Conservation (phyloP, 257 asterid species). For the Lycium barbarum region DNA sequence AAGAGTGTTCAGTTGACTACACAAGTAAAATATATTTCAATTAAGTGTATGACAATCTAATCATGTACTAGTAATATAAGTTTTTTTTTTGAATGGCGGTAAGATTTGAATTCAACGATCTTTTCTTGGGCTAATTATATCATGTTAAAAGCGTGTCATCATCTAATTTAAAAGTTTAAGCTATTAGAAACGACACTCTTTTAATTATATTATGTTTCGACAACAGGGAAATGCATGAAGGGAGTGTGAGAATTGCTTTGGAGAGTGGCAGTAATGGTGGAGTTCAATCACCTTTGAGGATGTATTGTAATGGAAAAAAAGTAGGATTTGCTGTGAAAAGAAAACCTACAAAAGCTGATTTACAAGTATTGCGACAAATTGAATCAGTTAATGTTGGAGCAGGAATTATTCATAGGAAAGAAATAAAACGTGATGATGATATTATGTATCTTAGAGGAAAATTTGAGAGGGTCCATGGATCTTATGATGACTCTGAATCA, state of each 20-base stretch:
- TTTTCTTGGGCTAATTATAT: background rate
- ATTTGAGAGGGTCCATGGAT: conserved; percentile 57
- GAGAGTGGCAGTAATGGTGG: conserved; percentile 34
- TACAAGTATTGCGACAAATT: conserved; percentile 48
- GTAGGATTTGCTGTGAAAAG: conserved; percentile 58
- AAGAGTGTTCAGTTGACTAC: too few species aligned
- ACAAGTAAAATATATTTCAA: too few species aligned
- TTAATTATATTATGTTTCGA: background rate
- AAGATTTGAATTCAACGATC: background rate
- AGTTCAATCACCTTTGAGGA: conserved; percentile 50
- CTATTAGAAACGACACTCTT: background rate
- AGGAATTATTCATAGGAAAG: conserved; percentile 43
- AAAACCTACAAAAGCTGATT: conserved; percentile 45
- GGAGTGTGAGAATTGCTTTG: conserved; percentile 58
- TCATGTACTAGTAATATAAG: background rate
- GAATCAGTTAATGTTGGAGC: conserved; percentile 58
- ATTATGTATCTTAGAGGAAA: conserved; percentile 65
- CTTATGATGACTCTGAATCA: conserved; percentile 52
- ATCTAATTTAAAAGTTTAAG: background rate
- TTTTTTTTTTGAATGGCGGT: background rate
- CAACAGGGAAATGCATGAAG: conserved; percentile 56
- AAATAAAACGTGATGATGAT: conserved; percentile 39
- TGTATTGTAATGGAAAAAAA: conserved; percentile 65
- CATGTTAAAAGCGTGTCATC: background rate
- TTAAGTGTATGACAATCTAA: background rate